phyloP scores from a whole-genome alignment of 345 rosid genomes.

The Rhizophora apiculata region DNA sequence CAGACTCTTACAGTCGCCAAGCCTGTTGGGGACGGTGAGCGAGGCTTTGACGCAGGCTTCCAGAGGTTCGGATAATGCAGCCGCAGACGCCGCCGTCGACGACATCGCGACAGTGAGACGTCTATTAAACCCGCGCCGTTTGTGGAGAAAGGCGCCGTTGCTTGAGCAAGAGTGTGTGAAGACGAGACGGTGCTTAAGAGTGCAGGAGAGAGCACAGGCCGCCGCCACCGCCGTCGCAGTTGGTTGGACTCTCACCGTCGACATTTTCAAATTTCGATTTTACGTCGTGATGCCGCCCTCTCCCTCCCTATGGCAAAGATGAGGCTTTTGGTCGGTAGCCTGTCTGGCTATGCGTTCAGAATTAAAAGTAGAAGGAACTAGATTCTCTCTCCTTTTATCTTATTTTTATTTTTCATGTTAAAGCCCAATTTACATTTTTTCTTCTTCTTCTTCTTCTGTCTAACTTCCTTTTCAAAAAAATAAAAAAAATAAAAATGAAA shows the following conservation, averaged over 20 bases:
- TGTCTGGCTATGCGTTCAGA: no score
- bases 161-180: constrained; percentile 25
- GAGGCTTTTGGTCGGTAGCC: not conserved
- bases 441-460: no score
- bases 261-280: constrained; percentile 29
- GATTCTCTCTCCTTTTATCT: no score
- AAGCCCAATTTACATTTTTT: no score
- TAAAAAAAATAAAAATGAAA: no score
- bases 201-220: constrained; percentile 43
- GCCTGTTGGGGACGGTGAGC: constrained; percentile 60
- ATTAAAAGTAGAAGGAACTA: no score
- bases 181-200: constrained; percentile 35
- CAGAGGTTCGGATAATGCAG: constrained; percentile 39
- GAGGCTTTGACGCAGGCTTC: constrained; percentile 90
- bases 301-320: not conserved
- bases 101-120: constrained; percentile 45
- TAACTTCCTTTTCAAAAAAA: no score
- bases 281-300: not conserved
- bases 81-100: not conserved
- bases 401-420: no score
- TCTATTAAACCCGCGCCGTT: constrained; percentile 22
- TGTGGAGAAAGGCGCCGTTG: constrained; percentile 13
- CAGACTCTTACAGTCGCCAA: constrained; percentile 74
- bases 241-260: constrained; percentile 45
- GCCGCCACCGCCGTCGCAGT: constrained; percentile 20